phyloP scores from a whole-genome alignment of 192 early-diverging fungal species.

The Piromyces finnis region DNA sequence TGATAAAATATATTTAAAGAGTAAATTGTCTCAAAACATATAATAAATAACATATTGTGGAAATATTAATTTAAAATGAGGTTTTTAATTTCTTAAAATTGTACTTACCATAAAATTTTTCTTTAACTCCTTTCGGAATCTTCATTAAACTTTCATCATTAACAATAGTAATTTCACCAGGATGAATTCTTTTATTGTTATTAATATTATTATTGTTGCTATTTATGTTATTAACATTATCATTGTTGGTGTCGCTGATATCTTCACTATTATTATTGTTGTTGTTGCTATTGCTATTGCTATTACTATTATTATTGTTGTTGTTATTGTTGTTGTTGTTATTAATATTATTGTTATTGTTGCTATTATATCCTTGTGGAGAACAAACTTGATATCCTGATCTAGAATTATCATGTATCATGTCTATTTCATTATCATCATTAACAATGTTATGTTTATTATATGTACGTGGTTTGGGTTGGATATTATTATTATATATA shows the following conservation, averaged over 20 bases:
- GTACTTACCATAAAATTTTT: conserved; percentile 7
- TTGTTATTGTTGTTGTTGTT: background rate
- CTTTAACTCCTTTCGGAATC: conserved; percentile 1
- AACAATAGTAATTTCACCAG: conserved; percentile 13
- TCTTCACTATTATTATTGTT: background rate
- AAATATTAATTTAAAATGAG: too few relatives aligned
- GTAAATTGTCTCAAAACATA: too few relatives aligned
- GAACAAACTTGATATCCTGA: background rate
- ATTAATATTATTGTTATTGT: background rate
- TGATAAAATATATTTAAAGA: too few relatives aligned
- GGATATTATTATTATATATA: background rate
- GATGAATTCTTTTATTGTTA: conserved; percentile 4
- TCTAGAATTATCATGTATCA: background rate
- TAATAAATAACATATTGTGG: too few relatives aligned
- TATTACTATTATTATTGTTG: background rate
- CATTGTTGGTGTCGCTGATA: too few relatives aligned
- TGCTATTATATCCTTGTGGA: background rate
- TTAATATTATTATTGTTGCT: background rate
- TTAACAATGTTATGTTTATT: background rate
- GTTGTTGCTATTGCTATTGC: background rate
- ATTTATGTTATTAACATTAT: too few relatives aligned
- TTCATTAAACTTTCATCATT: conserved; percentile 13
- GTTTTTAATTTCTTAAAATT: too few relatives aligned
- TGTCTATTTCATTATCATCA: background rate
- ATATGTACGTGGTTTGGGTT: background rate